phyloP scores from a whole-genome alignment of 1,284 basidiomycete species.

The Apiotrichum sp. region DNA sequence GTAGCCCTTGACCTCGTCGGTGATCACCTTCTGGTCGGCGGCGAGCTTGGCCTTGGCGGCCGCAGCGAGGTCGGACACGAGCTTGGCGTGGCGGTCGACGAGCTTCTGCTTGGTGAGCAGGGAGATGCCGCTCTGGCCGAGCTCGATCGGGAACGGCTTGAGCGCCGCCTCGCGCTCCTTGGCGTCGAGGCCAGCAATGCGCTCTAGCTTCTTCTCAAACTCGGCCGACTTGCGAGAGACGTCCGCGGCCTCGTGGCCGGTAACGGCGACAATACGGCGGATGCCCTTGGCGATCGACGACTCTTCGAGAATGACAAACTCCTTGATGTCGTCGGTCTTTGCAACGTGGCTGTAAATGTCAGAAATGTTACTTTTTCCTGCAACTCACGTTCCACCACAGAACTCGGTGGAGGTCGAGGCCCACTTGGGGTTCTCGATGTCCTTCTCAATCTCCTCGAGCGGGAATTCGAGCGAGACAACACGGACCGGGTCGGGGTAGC shows the following conservation, averaged over 20 bases:
- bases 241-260: constrained; percentile 84
- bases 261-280: constrained; percentile 87
- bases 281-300: constrained; percentile 98
- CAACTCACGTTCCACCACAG: neutral
- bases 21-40: constrained; percentile 67
- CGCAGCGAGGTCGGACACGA: constrained; percentile 80
- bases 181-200: constrained; percentile 60
- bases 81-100: constrained; percentile 63
- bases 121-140: constrained; percentile 85
- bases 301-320: constrained; percentile 91
- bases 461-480: constrained; percentile 86
- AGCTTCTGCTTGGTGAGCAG: constrained; percentile 75
- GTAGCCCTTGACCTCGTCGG: constrained; percentile 63
- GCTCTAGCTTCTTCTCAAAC: constrained; percentile 60
- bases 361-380: too few species aligned
- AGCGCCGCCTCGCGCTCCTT: constrained; percentile 78
- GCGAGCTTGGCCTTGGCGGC: constrained; percentile 75
- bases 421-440: constrained; percentile 88
- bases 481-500: constrained; percentile 94
- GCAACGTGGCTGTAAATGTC: constrained; percentile 65
- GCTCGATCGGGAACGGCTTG: constrained; percentile 78
- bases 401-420: constrained; percentile 69
- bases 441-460: constrained; percentile 75
- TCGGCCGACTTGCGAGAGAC: constrained; percentile 66
- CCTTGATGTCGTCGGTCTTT: constrained; percentile 92